These are phyloP conservation scores for Geranium brycei DNA, from an alignment of 345 rosid species.

Conservation along the genomic window DNA sequence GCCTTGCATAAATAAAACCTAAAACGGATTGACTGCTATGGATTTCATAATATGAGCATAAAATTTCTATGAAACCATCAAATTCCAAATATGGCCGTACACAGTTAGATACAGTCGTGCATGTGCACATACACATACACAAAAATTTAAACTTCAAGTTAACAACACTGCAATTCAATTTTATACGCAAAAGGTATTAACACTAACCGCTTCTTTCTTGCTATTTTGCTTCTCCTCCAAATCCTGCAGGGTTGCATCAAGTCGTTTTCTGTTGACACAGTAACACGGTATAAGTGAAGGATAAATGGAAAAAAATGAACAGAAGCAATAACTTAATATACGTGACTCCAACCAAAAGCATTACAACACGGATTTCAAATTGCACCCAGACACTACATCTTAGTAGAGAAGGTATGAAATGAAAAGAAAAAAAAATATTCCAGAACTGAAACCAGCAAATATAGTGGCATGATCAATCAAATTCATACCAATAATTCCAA, in stretches of 20 bases:
- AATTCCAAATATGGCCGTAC: background rate
- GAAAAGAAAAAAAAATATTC: too few relatives aligned
- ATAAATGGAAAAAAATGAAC: background rate
- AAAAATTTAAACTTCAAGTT: background rate
- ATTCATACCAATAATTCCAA: too few relatives aligned
- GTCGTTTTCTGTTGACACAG: slow-evolving; percentile 55
- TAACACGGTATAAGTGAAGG: background rate
- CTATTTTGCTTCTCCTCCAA: slow-evolving; percentile 82
- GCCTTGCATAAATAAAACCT: too few relatives aligned
- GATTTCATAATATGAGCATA: too few relatives aligned
- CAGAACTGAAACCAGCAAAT: too few relatives aligned
- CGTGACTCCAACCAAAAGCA: too few relatives aligned
- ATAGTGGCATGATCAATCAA: too few relatives aligned
- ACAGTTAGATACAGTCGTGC: background rate
- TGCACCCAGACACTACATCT: background rate
- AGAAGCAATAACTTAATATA: background rate
- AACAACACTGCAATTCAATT: background rate
- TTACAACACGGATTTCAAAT: too few relatives aligned
- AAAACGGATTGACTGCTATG: too few relatives aligned
- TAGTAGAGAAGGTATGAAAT: background rate
- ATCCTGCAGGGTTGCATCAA: slow-evolving; percentile 78
- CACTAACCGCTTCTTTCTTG: slow-evolving; percentile 75
- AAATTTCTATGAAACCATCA: background rate
- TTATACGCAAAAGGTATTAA: background rate
- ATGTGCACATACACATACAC: background rate